Percentiles rank a stretch among this genome's conserved stretches.
These are phyloP conservation scores for Medicago ruthenica DNA, from an alignment of 306 rosid species.

Conservation along the genomic window DNA sequence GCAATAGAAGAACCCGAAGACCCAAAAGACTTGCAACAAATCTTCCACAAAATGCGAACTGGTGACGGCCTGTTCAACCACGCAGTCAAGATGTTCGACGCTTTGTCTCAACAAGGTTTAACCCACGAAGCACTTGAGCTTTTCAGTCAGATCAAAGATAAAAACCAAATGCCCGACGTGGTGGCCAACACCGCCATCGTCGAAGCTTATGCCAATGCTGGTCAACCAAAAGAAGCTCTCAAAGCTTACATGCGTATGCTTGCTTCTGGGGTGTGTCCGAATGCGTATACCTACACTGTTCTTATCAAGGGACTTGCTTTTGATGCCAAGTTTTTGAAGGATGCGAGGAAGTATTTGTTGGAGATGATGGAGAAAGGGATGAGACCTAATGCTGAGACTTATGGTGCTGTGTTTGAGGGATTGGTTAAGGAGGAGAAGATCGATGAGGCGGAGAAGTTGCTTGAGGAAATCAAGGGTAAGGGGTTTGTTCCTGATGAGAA, in stretches of 20 bases:
- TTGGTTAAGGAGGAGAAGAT: conserved; percentile 52
- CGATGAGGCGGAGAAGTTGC: conserved; percentile 60
- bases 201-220: conserved; percentile 73
- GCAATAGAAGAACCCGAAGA: conserved; percentile 59
- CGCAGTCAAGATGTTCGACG: conserved; percentile 94
- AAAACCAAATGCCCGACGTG: conserved; percentile 79
- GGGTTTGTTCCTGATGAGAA: conserved; percentile 72
- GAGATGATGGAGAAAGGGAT: conserved; percentile 78
- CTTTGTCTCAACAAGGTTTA: conserved; percentile 75
- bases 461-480: conserved; percentile 55
- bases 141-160: conserved; percentile 73
- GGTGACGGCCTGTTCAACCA: conserved; percentile 64
- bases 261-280: conserved; percentile 69
- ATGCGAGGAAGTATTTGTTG: conserved; percentile 59
- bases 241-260: conserved; percentile 76
- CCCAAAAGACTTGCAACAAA: conserved; percentile 72
- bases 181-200: conserved; percentile 76
- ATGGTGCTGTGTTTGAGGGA: conserved; percentile 63
- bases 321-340: conserved; percentile 48
- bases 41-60: conserved; percentile 66
- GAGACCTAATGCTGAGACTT: conserved; percentile 69
- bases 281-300: conserved; percentile 71
- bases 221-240: conserved; percentile 66
- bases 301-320: conserved; percentile 62
- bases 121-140: conserved; percentile 80